Conservation (phyloP, 116 monocot species). For the Posidonia oceanica region DNA sequence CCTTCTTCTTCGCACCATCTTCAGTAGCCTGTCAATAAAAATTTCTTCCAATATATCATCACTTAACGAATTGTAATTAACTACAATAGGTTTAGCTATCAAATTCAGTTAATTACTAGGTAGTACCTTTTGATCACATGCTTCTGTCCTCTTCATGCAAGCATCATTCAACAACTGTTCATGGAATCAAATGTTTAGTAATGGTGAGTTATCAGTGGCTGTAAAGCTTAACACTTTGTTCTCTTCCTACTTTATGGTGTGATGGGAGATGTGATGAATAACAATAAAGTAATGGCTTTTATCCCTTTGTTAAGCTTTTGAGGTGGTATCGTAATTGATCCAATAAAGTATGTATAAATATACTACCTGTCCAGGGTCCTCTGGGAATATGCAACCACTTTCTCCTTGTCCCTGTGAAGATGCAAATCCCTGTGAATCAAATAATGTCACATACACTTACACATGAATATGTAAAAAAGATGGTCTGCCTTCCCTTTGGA, state of each 20-base stretch:
- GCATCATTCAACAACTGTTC: conserved; percentile 57
- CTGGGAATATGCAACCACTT: conserved; percentile 67
- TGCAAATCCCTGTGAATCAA: not conserved
- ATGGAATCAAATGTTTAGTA: not conserved
- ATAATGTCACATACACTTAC: not conserved
- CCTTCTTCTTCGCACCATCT: conserved; percentile 29
- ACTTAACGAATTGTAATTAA: too few species aligned
- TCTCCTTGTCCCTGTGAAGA: conserved; percentile 47
- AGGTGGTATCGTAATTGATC: too few species aligned
- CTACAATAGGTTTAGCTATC: too few species aligned
- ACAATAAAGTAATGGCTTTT: not conserved
- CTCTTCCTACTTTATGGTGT: not conserved
- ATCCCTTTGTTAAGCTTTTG: not conserved
- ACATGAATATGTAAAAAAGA: not conserved
- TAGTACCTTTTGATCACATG: conserved; percentile 15
- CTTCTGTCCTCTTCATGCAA: conserved; percentile 32
- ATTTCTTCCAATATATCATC: too few species aligned
- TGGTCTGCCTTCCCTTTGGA: not conserved
- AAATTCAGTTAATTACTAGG: too few species aligned
- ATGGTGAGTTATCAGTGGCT: too few species aligned
- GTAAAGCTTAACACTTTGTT: not conserved
- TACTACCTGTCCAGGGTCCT: conserved; percentile 70
- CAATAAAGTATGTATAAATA: too few species aligned
- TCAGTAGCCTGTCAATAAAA: too few species aligned
- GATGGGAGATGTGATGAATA: not conserved